These are phyloP conservation scores for Seiridium cupressi DNA, from an alignment of 2,329 filamentous ascomycete genomes.

Conservation along the genomic window DNA sequence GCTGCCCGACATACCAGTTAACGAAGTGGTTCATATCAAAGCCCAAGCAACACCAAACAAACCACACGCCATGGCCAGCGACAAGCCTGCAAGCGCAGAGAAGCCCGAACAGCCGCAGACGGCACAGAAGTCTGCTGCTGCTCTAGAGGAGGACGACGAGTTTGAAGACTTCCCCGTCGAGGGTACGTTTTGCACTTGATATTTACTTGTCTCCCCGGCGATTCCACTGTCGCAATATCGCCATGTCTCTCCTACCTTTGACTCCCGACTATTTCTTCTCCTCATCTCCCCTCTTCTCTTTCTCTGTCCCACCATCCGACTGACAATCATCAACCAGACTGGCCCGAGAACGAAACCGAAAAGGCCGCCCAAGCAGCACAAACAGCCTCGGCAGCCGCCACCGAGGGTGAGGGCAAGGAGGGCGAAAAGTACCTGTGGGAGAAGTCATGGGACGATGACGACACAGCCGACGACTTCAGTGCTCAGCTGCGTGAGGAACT, in stretches of 20 bases:
- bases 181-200: conserved; percentile 52
- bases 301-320: neutral
- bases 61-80: conserved; percentile 27
- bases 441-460: conserved; percentile 99
- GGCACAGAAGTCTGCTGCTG: conserved; percentile 61
- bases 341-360: conserved; percentile 88
- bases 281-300: neutral
- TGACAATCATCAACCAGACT: conserved; percentile 58
- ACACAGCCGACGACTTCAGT: conserved; percentile 94
- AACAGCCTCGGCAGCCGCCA: conserved; percentile 9
- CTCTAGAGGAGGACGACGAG: conserved; percentile 95
- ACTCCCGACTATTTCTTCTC: neutral
- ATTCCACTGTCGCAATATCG: neutral
- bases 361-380: conserved; percentile 41
- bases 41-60: neutral
- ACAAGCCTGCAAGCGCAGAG: conserved; percentile 19
- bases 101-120: conserved; percentile 43
- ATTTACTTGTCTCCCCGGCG: neutral
- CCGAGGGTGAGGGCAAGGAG: conserved; percentile 60
- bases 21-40: neutral
- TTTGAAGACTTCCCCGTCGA: conserved; percentile 99
- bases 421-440: conserved; percentile 82
- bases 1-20: too few relatives aligned
- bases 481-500: conserved; percentile 91
- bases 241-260: neutral